A percentile compares a stretch with the other conserved stretches of the same genome.
phyloP scores from a whole-genome alignment of 768 basidiomycete species.

The Terana coerulea region DNA sequence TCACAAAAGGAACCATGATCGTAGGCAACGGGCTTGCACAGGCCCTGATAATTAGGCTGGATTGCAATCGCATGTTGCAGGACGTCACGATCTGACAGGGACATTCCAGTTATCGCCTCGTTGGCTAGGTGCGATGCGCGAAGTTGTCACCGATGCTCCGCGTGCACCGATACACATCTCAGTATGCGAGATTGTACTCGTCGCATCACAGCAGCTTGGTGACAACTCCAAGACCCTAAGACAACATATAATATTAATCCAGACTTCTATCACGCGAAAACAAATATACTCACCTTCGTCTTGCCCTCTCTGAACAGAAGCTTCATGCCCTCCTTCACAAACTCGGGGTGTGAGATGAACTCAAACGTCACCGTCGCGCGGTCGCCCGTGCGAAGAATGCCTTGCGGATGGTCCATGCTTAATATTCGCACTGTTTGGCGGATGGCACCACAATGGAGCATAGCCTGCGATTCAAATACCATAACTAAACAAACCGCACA shows the following conservation, averaged over 20 bases:
- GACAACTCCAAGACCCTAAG: constrained; percentile 73
- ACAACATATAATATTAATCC: constrained; percentile 4
- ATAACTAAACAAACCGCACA: constrained; percentile 1
- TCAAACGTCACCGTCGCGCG: constrained; percentile 93
- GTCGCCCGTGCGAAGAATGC: constrained; percentile 90
- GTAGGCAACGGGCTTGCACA: no score
- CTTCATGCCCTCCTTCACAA: constrained; percentile 90
- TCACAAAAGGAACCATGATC: no score
- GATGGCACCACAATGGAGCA: constrained; percentile 91
- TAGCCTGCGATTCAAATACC: constrained; percentile 47
- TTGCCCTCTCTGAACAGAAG: constrained; percentile 92
- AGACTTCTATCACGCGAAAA: not conserved
- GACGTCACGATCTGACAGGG: not conserved
- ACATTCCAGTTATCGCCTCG: no score
- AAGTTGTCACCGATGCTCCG: no score
- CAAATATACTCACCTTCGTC: constrained; percentile 66
- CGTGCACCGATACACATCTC: no score
- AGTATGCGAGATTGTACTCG: not conserved
- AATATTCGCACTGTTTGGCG: constrained; percentile 90
- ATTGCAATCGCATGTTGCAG: not conserved
- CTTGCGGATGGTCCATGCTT: constrained; percentile 88
- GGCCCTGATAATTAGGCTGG: no score
- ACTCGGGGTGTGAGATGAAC: constrained; percentile 90
- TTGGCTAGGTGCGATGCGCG: no score
- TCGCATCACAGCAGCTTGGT: constrained; percentile 53